These are phyloP conservation scores for Boletus subcaerulescens DNA, from an alignment of 768 basidiomycete genomes.

Conservation along the genomic window DNA sequence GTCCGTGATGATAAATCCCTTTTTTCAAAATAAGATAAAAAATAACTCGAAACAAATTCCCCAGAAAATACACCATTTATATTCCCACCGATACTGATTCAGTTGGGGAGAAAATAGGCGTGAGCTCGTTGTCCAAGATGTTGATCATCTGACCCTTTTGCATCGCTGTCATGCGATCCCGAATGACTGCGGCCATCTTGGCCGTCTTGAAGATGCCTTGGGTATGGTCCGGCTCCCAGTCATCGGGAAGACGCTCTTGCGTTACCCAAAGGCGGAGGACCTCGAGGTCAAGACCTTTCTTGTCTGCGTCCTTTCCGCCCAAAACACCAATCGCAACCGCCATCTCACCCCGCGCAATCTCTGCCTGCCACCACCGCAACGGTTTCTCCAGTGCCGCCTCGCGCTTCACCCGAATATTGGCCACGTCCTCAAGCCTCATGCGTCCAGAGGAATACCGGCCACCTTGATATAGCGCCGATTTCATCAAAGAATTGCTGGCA, in stretches of 20 bases:
- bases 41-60: not conserved
- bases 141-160: constrained; percentile 11
- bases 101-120: constrained; percentile 1
- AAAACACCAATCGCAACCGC: constrained; percentile 56
- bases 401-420: constrained; percentile 48
- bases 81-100: not conserved
- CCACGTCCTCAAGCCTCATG: constrained; percentile 38
- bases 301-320: constrained; percentile 33
- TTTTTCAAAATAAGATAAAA: not conserved
- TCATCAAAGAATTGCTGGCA: constrained; percentile 41
- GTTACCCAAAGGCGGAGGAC: constrained; percentile 51
- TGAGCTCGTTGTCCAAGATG: constrained; percentile 16
- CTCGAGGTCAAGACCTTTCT: constrained; percentile 44
- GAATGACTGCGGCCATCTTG: constrained; percentile 25
- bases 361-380: constrained; percentile 45
- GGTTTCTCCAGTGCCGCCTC: constrained; percentile 39
- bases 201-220: constrained; percentile 28
- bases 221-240: constrained; percentile 34
- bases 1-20: too few relatives aligned
- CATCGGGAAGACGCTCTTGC: constrained; percentile 50
- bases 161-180: constrained; percentile 28
- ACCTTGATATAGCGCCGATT: constrained; percentile 38
- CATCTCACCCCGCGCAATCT: constrained; percentile 67
- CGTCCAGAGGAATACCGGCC: constrained; percentile 23
- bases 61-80: not conserved